Conservation (phyloP, 2,329 filamentous ascomycete species). For the Seiridium cupressi region DNA sequence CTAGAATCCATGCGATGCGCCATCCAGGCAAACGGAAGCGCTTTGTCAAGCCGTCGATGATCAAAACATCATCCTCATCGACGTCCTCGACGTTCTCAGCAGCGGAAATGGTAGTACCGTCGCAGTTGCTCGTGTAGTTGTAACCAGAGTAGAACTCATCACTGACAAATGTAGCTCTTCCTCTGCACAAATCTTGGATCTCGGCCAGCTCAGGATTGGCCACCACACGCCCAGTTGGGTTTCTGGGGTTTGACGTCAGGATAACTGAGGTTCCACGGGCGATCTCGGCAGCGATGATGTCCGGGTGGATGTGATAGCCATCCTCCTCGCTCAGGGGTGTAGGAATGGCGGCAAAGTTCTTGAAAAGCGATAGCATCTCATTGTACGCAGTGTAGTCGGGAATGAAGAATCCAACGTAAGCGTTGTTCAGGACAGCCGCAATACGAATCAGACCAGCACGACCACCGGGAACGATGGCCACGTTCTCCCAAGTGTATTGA, state of each 20-base stretch:
- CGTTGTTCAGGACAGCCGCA: slow-evolving; percentile 88
- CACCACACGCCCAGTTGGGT: slow-evolving; percentile 88
- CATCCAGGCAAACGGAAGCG: slow-evolving; percentile 94
- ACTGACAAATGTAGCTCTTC: slow-evolving; percentile 86
- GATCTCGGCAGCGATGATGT: slow-evolving; percentile 91
- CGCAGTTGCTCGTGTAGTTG: slow-evolving; percentile 91
- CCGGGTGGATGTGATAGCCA: slow-evolving; percentile 87
- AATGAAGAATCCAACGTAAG: slow-evolving; percentile 91
- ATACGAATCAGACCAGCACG: slow-evolving; percentile 92
- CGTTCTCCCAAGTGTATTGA: slow-evolving; percentile 96
- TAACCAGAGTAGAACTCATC: slow-evolving; percentile 97
- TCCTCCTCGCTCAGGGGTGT: slow-evolving; percentile 82
- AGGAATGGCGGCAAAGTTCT: slow-evolving; percentile 86
- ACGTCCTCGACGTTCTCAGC: slow-evolving; percentile 90
- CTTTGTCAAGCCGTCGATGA: slow-evolving; percentile 95
- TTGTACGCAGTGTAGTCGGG: slow-evolving; percentile 97
- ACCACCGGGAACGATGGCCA: slow-evolving; percentile 92
- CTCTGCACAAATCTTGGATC: slow-evolving; percentile 91
- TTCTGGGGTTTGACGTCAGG: slow-evolving; percentile 91
- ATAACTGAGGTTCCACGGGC: slow-evolving; percentile 84
- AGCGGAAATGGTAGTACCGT: slow-evolving; percentile 83
- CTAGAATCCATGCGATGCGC: slow-evolving; percentile 95
- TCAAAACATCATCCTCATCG: slow-evolving; percentile 84
- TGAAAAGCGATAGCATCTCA: slow-evolving; percentile 94
- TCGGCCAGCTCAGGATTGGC: slow-evolving; percentile 80